These are phyloP conservation scores for Cladosporium velox DNA, from an alignment of 2,329 filamentous ascomycete genomes.

Conservation along the genomic window DNA sequence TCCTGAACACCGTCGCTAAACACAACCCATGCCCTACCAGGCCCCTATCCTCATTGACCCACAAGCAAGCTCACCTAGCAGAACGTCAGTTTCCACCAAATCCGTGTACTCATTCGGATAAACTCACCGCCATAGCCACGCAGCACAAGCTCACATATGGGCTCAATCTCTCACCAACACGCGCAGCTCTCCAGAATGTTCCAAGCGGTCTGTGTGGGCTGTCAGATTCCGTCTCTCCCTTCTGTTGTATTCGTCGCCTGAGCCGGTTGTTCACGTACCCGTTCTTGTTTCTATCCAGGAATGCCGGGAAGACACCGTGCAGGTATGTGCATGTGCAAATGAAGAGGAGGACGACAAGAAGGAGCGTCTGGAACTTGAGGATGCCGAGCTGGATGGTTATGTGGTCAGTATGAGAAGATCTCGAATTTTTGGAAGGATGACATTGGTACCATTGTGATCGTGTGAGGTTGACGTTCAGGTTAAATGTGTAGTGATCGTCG, in stretches of 20 bases:
- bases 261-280: constrained; percentile 58
- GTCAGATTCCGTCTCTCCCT: constrained; percentile 7
- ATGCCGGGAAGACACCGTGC: constrained; percentile 82
- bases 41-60: constrained; percentile 5
- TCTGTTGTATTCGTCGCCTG: not conserved
- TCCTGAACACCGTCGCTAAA: constrained; percentile 20
- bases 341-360: constrained; percentile 89
- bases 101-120: not conserved
- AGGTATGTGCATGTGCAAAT: constrained; percentile 96
- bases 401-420: not conserved
- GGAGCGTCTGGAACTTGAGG: constrained; percentile 97
- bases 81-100: not conserved
- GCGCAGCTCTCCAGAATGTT: constrained; percentile 93
- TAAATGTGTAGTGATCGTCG: not conserved
- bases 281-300: constrained; percentile 91
- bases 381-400: constrained; percentile 71
- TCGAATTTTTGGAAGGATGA: constrained; percentile 1
- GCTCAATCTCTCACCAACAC: constrained; percentile 88
- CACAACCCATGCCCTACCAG: not conserved
- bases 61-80: constrained; percentile 20
- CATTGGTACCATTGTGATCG: constrained; percentile 22
- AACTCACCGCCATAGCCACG: constrained; percentile 83
- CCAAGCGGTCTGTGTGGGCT: constrained; percentile 51
- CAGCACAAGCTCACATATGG: constrained; percentile 96
- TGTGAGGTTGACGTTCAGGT: not conserved